Percentiles rank a stretch among this genome's conserved stretches.
Evolutionary conservation across 192 early-diverging fungal genomes (phyloP).

Genomic region (Entomortierella parvispora): DNA sequence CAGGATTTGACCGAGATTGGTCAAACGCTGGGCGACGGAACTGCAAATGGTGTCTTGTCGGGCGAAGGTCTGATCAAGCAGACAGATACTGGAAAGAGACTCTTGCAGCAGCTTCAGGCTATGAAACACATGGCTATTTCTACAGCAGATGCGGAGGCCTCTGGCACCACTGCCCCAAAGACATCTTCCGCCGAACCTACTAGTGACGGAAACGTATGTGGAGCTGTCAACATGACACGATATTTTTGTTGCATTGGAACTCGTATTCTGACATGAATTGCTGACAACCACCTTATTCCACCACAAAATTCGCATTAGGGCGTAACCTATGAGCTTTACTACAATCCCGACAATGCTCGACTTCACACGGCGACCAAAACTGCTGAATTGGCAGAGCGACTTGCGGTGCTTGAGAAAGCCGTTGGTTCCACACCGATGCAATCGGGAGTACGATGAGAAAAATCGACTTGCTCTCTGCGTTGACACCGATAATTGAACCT

Average conservation of each 20-base stretch:
- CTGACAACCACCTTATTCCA: neutral
- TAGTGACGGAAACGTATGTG: slow-evolving; percentile 38
- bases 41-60: slow-evolving; percentile 37
- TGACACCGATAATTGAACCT: no score
- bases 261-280: neutral
- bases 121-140: slow-evolving; percentile 53
- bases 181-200: slow-evolving; percentile 4
- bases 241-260: neutral
- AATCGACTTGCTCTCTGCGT: slow-evolving; percentile 29
- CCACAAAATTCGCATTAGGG: slow-evolving; percentile 51
- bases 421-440: slow-evolving; percentile 74
- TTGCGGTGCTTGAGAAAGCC: slow-evolving; percentile 74
- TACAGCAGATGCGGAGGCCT: slow-evolving; percentile 8
- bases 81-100: slow-evolving; percentile 58
- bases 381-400: slow-evolving; percentile 71
- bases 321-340: slow-evolving; percentile 80
- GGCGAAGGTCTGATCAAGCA: slow-evolving; percentile 54
- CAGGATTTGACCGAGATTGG: slow-evolving; percentile 59
- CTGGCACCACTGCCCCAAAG: slow-evolving; percentile 2
- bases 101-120: slow-evolving; percentile 64
- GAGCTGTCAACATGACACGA: no score
- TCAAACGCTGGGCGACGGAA: slow-evolving; percentile 52
- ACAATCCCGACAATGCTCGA: slow-evolving; percentile 70
- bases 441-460: slow-evolving; percentile 29
- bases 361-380: slow-evolving; percentile 64